Evolutionary conservation across 768 basidiomycete genomes (phyloP).

Genomic region (Lactarius sp.): DNA sequence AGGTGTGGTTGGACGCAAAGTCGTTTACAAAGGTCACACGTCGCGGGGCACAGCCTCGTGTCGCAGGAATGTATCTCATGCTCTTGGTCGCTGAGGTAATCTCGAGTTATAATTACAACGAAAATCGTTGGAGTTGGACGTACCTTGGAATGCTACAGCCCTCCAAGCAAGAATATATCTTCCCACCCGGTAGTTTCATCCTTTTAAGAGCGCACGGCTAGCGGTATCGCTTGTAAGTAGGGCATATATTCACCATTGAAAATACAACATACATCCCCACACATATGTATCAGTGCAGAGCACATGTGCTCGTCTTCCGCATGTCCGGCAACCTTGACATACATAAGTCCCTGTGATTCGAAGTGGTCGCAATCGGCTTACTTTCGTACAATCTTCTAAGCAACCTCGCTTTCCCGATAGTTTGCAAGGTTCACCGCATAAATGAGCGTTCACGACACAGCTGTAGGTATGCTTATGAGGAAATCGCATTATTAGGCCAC

Average conservation of each 20-base stretch:
- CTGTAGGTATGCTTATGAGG: slow-evolving; percentile 31
- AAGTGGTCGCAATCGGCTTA: slow-evolving; percentile 22
- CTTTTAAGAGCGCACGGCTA: slow-evolving; percentile 23
- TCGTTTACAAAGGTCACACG: slow-evolving; percentile 52
- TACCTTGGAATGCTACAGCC: slow-evolving; percentile 13
- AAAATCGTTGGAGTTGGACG: neutral
- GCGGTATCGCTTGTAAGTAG: neutral
- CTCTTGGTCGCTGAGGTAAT: slow-evolving; percentile 36
- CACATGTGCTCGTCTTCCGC: slow-evolving; percentile 48
- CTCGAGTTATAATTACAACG: neutral
- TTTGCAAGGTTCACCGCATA: slow-evolving; percentile 51
- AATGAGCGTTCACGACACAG: slow-evolving; percentile 42
- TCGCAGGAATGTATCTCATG: slow-evolving; percentile 50
- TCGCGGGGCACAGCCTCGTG: slow-evolving; percentile 46
- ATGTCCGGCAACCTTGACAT: slow-evolving; percentile 43
- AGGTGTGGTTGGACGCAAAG: slow-evolving; percentile 48
- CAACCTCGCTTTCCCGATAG: slow-evolving; percentile 48
- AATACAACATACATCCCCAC: slow-evolving; percentile 44
- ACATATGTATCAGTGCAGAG: slow-evolving; percentile 48
- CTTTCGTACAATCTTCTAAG: slow-evolving; percentile 48
- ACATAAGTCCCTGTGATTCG: neutral
- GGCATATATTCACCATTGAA: too few species aligned
- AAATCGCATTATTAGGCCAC: neutral
- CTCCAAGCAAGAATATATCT: slow-evolving; percentile 17
- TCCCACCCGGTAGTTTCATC: slow-evolving; percentile 6